Evolutionary conservation across 1,284 basidiomycete genomes (phyloP).

Genomic region (Pseudozyma pruni): DNA sequence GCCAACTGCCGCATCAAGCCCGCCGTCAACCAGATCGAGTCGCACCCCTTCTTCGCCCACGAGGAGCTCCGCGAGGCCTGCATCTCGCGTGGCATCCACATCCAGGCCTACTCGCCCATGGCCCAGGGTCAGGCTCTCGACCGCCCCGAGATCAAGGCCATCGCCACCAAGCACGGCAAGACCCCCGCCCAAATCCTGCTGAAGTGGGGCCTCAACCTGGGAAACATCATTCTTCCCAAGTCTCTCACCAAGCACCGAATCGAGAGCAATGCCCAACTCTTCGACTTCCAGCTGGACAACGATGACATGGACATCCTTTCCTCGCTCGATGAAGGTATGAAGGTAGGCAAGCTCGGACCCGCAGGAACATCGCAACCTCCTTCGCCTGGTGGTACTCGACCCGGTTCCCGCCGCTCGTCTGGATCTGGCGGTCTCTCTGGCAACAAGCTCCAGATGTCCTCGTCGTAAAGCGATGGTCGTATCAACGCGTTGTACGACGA

Average conservation of each 20-base stretch:
- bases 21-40: conserved; percentile 67
- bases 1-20: conserved; percentile 65
- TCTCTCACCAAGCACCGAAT: conserved; percentile 64
- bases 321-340: conserved; percentile 49
- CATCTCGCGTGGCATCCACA: conserved; percentile 63
- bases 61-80: conserved; percentile 65
- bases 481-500: no score
- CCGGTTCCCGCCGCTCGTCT: conserved; percentile 61
- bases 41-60: conserved; percentile 67
- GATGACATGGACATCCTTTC: conserved; percentile 60
- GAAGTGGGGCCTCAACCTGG: conserved; percentile 58
- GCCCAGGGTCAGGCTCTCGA: conserved; percentile 66
- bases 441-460: conserved; percentile 61
- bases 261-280: conserved; percentile 62
- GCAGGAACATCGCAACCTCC: conserved; percentile 62
- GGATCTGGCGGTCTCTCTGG: conserved; percentile 60
- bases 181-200: conserved; percentile 64
- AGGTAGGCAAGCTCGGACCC: conserved; percentile 65
- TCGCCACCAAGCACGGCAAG: conserved; percentile 65
- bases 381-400: conserved; percentile 54
- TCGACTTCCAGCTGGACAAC: conserved; percentile 63
- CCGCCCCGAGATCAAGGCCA: conserved; percentile 63
- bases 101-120: conserved; percentile 67
- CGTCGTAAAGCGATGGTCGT: conserved; percentile 10
- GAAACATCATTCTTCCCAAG: conserved; percentile 66